Conservation (phyloP, 257 asterid genomes). For the Solanum chaucha region DNA sequence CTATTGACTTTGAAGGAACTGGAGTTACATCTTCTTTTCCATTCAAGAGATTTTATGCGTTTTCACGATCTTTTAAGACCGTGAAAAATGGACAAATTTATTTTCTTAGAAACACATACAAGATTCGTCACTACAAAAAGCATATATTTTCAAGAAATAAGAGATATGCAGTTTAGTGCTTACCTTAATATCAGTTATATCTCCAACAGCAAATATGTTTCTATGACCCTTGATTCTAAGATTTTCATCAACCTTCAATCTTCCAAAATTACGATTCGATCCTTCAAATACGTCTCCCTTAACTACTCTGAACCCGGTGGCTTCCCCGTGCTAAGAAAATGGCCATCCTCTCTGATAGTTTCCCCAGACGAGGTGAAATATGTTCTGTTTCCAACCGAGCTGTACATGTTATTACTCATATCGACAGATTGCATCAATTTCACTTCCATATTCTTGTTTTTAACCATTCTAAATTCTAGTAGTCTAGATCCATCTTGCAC, state of each 20-base stretch:
- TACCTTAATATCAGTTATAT: conserved; percentile 64
- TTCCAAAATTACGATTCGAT: no score
- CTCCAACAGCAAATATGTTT: conserved; percentile 71
- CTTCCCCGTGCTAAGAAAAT: no score
- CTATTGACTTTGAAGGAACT: background rate
- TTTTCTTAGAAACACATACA: background rate
- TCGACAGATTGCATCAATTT: conserved; percentile 45
- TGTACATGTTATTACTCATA: conserved; percentile 40
- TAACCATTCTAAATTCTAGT: conserved; percentile 42
- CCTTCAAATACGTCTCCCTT: no score
- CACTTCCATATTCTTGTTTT: conserved; percentile 35
- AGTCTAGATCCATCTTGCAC: conserved; percentile 50
- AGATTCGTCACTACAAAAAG: no score
- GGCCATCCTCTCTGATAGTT: no score
- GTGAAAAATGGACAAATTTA: background rate
- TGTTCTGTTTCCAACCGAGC: no score
- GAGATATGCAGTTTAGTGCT: background rate
- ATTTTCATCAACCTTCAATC: no score
- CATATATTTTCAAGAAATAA: background rate
- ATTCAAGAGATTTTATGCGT: background rate
- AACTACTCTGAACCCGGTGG: no score
- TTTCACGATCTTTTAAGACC: background rate
- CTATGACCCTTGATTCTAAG: conserved; percentile 22
- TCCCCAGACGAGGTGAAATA: no score
- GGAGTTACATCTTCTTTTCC: background rate